A percentile compares a stretch with the other conserved stretches of the same genome.
phyloP scores from a whole-genome alignment of 2,329 filamentous ascomycete species.

The Colletotrichum melonis region DNA sequence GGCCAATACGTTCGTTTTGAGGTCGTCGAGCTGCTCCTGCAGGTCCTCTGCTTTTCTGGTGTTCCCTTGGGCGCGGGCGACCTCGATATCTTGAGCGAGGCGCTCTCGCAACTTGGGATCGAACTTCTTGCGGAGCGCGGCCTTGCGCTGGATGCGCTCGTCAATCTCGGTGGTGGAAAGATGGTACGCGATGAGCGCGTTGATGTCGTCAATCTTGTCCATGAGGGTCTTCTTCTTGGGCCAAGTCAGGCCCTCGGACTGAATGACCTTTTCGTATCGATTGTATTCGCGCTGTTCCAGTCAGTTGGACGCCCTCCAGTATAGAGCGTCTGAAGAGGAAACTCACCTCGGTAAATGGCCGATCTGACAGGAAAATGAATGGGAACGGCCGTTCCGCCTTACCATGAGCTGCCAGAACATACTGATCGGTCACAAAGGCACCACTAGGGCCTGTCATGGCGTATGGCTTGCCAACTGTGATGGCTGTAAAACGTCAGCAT shows the following conservation, averaged over 20 bases:
- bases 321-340: not conserved
- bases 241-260: conserved; percentile 76
- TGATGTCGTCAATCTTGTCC: conserved; percentile 84
- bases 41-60: conserved; percentile 65
- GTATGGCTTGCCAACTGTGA: conserved; percentile 84
- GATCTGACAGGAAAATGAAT: conserved; percentile 91
- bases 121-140: conserved; percentile 73
- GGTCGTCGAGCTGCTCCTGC: conserved; percentile 70
- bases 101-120: conserved; percentile 76
- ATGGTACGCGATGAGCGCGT: conserved; percentile 78
- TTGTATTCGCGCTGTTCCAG: conserved; percentile 76
- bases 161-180: conserved; percentile 89
- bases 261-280: conserved; percentile 81
- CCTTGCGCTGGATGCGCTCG: conserved; percentile 79
- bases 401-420: conserved; percentile 84
- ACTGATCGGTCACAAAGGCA: conserved; percentile 85
- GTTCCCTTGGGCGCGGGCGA: conserved; percentile 74
- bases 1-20: conserved; percentile 78
- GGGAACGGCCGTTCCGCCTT: conserved; percentile 87
- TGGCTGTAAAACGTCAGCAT: conserved; percentile 64
- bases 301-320: conserved; percentile 14
- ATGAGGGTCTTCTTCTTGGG: conserved; percentile 78
- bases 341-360: conserved; percentile 82
- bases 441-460: conserved; percentile 83
- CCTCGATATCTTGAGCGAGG: conserved; percentile 72